phyloP scores from a whole-genome alignment of 2,329 filamentous ascomycete genomes.

The Phialemoniopsis sp. region DNA sequence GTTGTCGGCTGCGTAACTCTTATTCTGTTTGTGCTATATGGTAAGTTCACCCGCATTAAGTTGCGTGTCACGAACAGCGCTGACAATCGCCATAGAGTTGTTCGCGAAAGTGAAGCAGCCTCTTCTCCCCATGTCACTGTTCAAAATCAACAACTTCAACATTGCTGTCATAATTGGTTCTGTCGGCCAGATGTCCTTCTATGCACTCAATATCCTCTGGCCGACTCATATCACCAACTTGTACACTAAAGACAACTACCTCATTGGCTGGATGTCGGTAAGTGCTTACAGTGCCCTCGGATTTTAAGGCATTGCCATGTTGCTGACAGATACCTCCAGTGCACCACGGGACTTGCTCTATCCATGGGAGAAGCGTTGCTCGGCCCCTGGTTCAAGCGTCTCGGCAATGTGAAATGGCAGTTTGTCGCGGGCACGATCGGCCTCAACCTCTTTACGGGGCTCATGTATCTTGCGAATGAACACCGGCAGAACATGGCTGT shows the following conservation, averaged over 20 bases:
- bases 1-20: not conserved
- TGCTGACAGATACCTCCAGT: not conserved
- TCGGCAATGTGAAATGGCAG: conserved; percentile 4
- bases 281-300: not conserved
- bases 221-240: conserved; percentile 2
- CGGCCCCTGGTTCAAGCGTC: not conserved
- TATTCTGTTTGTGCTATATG: not conserved
- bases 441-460: conserved; percentile 1
- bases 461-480: conserved; percentile 4
- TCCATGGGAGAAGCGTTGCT: conserved; percentile 1
- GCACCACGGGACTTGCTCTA: conserved; percentile 3
- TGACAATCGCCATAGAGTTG: not conserved
- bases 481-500: conserved; percentile 2
- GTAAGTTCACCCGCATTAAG: too few relatives aligned
- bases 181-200: conserved; percentile 1
- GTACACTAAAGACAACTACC: conserved; percentile 3
- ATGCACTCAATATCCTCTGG: conserved; percentile 1
- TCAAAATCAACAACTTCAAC: conserved; percentile 2
- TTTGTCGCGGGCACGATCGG: too few relatives aligned
- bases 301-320: too few relatives aligned
- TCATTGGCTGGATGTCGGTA: conserved; percentile 5
- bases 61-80: not conserved
- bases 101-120: conserved; percentile 1
- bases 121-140: conserved; percentile 3
- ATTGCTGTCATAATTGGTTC: conserved; percentile 3